phyloP scores from a whole-genome alignment of 257 asterid species.

The Nicotiana paniculata region DNA sequence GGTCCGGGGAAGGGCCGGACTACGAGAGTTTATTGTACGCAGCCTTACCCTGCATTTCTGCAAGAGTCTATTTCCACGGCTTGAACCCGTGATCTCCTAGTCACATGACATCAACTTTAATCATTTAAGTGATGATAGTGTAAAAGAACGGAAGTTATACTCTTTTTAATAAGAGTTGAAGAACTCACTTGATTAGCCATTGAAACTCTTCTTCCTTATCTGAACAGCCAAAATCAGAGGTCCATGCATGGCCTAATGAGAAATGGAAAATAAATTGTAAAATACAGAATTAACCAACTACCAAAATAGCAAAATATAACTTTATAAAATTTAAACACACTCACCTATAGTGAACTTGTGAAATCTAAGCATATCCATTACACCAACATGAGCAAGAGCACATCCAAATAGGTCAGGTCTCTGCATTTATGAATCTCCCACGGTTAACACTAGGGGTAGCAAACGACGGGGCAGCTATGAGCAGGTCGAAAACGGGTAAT shows the following conservation, averaged over 20 bases:
- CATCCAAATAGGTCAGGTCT: slow-evolving; percentile 98
- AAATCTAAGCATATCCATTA: slow-evolving; percentile 97
- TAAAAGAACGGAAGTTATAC: neutral
- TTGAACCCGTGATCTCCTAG: too few species aligned
- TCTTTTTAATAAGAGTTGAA: neutral
- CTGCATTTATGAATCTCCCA: slow-evolving; percentile 32
- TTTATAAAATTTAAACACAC: neutral
- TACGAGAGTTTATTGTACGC: too few species aligned
- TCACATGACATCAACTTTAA: too few species aligned
- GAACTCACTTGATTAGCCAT: slow-evolving; percentile 78
- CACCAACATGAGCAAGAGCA: slow-evolving; percentile 98
- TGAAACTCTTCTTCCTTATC: slow-evolving; percentile 86
- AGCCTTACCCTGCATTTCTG: too few species aligned
- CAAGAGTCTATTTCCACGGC: too few species aligned
- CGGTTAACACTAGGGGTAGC: neutral
- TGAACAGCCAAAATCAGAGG: slow-evolving; percentile 94
- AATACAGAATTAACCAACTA: neutral
- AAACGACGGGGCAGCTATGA: too few species aligned
- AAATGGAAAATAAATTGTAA: neutral
- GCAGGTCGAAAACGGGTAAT: too few species aligned
- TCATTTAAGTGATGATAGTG: neutral
- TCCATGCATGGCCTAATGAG: slow-evolving; percentile 92
- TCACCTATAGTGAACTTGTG: slow-evolving; percentile 96
- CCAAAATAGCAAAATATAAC: neutral
- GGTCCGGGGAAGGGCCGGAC: too few species aligned